These are phyloP conservation scores for Russula abietina DNA, from an alignment of 768 basidiomycete genomes.

Conservation along the genomic window DNA sequence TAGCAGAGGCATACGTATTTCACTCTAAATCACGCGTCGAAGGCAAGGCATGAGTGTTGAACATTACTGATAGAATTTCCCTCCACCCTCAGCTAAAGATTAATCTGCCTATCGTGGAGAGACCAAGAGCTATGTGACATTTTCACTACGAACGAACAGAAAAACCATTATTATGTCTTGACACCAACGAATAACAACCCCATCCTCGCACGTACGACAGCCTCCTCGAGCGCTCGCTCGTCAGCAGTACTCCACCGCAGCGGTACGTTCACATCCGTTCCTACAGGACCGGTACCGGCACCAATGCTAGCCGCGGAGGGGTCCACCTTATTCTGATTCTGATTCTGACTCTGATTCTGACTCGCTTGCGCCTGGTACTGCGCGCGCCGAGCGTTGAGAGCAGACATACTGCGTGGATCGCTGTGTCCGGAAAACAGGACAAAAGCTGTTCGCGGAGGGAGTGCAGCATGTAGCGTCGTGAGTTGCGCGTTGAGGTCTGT, in stretches of 20 bases:
- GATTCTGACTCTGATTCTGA: slow-evolving; percentile 67
- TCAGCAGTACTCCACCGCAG: background rate
- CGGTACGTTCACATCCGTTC: background rate
- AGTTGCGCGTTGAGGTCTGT: slow-evolving; percentile 56
- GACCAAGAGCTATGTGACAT: no score
- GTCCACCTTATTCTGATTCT: slow-evolving; percentile 70
- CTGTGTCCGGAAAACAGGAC: slow-evolving; percentile 85
- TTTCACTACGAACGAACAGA: background rate
- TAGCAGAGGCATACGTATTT: no score
- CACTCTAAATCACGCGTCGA: no score
- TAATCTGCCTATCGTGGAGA: no score
- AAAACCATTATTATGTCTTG: background rate
- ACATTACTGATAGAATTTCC: no score
- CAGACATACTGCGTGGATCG: slow-evolving; percentile 76
- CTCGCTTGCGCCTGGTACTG: slow-evolving; percentile 31
- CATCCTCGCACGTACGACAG: slow-evolving; percentile 52
- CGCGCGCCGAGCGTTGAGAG: slow-evolving; percentile 33
- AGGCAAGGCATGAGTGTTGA: no score
- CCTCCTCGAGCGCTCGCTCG: background rate
- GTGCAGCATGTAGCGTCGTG: slow-evolving; percentile 50
- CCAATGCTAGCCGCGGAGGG: slow-evolving; percentile 31
- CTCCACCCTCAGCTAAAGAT: no score
- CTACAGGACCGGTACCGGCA: slow-evolving; percentile 22
- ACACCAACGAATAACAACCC: background rate
- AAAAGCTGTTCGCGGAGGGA: slow-evolving; percentile 77